These are phyloP conservation scores for Trichoderma arundinaceum DNA, from an alignment of 2,329 filamentous ascomycete genomes.

Conservation along the genomic window DNA sequence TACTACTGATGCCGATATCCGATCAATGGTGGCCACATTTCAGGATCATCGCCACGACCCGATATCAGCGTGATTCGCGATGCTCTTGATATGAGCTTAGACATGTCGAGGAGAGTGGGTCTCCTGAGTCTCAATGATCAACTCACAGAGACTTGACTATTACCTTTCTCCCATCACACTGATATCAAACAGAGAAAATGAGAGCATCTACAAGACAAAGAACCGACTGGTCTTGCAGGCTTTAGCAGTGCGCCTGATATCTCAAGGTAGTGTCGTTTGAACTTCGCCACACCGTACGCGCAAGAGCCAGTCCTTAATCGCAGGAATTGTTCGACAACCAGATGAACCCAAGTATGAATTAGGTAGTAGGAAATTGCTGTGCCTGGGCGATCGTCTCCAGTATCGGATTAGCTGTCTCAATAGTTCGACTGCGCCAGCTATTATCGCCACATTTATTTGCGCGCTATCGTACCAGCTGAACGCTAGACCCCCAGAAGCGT, in stretches of 20 bases:
- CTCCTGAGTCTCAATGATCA: background rate
- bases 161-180: background rate
- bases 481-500: background rate
- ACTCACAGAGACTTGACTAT: background rate
- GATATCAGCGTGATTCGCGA: background rate
- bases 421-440: constrained; percentile 15
- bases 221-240: background rate
- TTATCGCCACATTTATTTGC: constrained; percentile 11
- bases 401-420: constrained; percentile 20
- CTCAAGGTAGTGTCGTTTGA: background rate
- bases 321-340: background rate
- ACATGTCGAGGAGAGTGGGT: background rate
- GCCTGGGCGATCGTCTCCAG: constrained; percentile 11
- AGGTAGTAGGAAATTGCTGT: background rate
- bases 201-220: background rate
- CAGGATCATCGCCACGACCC: background rate
- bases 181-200: background rate
- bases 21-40: background rate
- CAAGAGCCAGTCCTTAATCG: background rate
- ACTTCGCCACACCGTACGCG: constrained; percentile 12
- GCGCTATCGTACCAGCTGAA: constrained; percentile 20
- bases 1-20: background rate
- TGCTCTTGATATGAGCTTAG: background rate
- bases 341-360: background rate
- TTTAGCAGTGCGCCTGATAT: background rate